phyloP scores from a whole-genome alignment of 352 stramenopile species.

The Pythium apleroticum region DNA sequence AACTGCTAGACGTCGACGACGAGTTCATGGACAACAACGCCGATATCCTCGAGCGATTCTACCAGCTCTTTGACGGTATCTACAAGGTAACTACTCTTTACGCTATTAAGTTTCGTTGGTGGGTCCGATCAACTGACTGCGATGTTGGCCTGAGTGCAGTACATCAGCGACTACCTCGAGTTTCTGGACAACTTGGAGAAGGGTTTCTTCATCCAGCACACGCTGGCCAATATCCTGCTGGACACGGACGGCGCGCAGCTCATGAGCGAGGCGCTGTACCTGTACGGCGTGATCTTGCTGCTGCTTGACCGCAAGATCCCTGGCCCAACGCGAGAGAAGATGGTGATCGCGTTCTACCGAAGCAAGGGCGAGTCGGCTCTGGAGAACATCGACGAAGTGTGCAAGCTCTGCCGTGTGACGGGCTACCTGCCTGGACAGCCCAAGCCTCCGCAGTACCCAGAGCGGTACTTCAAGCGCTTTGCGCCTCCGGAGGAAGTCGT shows the following conservation, averaged over 20 bases:
- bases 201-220: slow-evolving; percentile 96
- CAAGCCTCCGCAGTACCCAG: slow-evolving; percentile 85
- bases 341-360: slow-evolving; percentile 90
- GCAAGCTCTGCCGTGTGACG: slow-evolving; percentile 88
- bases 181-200: slow-evolving; percentile 92
- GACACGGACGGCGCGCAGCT: slow-evolving; percentile 93
- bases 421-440: slow-evolving; percentile 84
- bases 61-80: slow-evolving; percentile 76
- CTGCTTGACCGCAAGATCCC: slow-evolving; percentile 93
- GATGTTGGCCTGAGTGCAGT: slow-evolving; percentile 43
- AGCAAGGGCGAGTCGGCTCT: slow-evolving; percentile 88
- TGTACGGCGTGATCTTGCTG: slow-evolving; percentile 95
- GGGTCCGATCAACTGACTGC: not conserved
- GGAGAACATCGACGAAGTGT: slow-evolving; percentile 91
- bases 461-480: slow-evolving; percentile 89
- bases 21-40: slow-evolving; percentile 81
- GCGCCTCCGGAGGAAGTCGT: slow-evolving; percentile 87
- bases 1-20: slow-evolving; percentile 71
- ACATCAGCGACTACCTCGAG: slow-evolving; percentile 90
- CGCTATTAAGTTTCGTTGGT: not conserved
- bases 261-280: slow-evolving; percentile 93
- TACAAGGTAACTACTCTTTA: slow-evolving; percentile 25
- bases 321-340: slow-evolving; percentile 86
- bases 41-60: slow-evolving; percentile 71
- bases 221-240: slow-evolving; percentile 92